A percentile compares a stretch with the other conserved stretches of the same genome.
Conservation (phyloP, 192 early-diverging fungal species). For the Linnemannia elongata region DNA sequence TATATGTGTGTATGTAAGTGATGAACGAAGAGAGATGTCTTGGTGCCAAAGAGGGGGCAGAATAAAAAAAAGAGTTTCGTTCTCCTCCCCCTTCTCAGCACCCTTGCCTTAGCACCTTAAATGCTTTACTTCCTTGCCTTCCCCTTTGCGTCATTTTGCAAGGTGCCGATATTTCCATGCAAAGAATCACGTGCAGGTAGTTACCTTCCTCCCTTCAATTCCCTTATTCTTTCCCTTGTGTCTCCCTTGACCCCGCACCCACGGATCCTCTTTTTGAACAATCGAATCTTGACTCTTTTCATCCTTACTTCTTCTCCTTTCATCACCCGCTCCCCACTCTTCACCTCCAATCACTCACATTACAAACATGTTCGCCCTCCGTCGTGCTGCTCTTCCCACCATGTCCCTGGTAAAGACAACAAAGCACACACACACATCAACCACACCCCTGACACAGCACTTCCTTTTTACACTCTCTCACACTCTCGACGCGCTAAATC, state of each 20-base stretch:
- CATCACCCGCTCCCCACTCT: slow-evolving; percentile 12
- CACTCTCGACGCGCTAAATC: background rate
- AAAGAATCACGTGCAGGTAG: background rate
- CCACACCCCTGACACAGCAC: background rate
- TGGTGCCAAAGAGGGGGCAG: background rate
- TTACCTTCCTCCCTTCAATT: background rate
- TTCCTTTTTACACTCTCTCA: background rate
- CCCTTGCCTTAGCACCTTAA: background rate
- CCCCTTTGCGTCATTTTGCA: background rate
- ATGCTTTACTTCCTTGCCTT: background rate
- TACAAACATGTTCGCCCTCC: slow-evolving; percentile 43
- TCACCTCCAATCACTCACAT: slow-evolving; percentile 8
- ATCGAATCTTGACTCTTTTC: background rate
- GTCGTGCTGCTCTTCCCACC: slow-evolving; percentile 49
- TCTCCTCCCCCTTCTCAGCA: background rate
- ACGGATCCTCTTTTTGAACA: slow-evolving; percentile 12
- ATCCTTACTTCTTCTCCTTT: slow-evolving; percentile 4
- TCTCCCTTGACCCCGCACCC: background rate
- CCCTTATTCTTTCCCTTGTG: background rate
- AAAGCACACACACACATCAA: background rate
- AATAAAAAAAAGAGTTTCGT: background rate
- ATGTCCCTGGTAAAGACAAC: slow-evolving; percentile 43
- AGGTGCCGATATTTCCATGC: background rate
- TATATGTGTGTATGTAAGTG: slow-evolving; percentile 2
- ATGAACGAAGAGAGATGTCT: background rate